Evolutionary conservation across 2,329 filamentous ascomycete species (phyloP).

Genomic region (Venturia pyrina): DNA sequence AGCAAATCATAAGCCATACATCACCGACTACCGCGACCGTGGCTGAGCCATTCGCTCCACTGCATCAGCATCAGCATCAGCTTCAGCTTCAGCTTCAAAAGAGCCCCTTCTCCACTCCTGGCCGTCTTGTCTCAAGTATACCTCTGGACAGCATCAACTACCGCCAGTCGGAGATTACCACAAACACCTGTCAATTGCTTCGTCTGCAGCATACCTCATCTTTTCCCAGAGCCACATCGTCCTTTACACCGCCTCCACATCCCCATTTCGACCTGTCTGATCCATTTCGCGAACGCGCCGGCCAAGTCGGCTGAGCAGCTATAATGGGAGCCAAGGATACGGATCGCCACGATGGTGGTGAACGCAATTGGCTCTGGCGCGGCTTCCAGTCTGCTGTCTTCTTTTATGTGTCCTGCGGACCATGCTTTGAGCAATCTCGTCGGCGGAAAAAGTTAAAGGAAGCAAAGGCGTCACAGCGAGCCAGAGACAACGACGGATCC

Average conservation of each 20-base stretch:
- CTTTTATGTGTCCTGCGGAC: conserved; percentile 67
- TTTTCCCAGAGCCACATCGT: not conserved
- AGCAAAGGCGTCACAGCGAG: conserved; percentile 54
- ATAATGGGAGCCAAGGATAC: not conserved
- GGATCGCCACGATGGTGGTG: too few species aligned
- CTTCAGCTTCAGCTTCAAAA: not conserved
- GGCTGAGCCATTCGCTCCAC: not conserved
- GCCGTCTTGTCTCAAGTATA: conserved; percentile 1
- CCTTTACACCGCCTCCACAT: not conserved
- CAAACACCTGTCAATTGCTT: too few species aligned
- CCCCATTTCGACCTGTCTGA: not conserved
- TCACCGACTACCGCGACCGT: not conserved
- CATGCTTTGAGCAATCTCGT: conserved; percentile 62
- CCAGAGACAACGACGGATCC: conserved; percentile 31
- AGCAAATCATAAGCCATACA: not conserved
- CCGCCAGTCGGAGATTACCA: not conserved
- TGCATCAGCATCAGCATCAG: not conserved
- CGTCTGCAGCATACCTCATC: not conserved
- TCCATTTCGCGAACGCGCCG: not conserved
- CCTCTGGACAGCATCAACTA: not conserved
- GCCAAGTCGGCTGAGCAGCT: not conserved
- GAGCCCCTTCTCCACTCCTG: not conserved
- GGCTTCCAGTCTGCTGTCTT: conserved; percentile 66
- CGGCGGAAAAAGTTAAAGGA: conserved; percentile 63
- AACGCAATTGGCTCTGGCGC: conserved; percentile 26